A percentile compares a stretch with the other conserved stretches of the same genome.
Evolutionary conservation across 148 eudicot genomes (phyloP).

Genomic region (Oxyria digyna): DNA sequence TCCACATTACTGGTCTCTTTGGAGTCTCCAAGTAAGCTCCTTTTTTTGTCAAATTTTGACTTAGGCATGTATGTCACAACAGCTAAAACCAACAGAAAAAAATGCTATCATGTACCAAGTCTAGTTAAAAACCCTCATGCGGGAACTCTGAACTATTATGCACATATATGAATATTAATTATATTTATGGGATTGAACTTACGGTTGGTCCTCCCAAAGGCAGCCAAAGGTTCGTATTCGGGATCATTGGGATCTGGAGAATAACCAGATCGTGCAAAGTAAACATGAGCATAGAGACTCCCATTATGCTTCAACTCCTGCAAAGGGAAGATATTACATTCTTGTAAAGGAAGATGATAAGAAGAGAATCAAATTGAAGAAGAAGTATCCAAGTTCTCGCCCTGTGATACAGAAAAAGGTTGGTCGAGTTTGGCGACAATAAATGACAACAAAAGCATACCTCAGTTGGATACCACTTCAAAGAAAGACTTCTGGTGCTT

Average conservation of each 20-base stretch:
- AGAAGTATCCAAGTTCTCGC: neutral
- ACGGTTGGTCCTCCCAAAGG: slow-evolving; percentile 78
- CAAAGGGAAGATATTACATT: slow-evolving; percentile 3
- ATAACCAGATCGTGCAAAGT: slow-evolving; percentile 88
- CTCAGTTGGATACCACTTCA: slow-evolving; percentile 79
- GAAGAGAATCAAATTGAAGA: neutral
- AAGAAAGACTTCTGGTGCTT: slow-evolving; percentile 65
- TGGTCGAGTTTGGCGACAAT: neutral
- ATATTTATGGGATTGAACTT: slow-evolving; percentile 16
- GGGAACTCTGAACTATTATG: neutral
- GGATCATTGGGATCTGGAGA: slow-evolving; percentile 88
- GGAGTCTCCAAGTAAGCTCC: slow-evolving; percentile 57
- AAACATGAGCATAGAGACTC: slow-evolving; percentile 78
- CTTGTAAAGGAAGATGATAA: neutral
- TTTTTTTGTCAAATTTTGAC: slow-evolving; percentile 72
- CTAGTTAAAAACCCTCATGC: neutral
- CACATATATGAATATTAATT: neutral
- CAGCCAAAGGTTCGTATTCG: slow-evolving; percentile 69
- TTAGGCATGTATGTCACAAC: slow-evolving; percentile 67
- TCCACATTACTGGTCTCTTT: slow-evolving; percentile 29
- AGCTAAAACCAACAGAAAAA: slow-evolving; percentile 31
- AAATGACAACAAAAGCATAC: slow-evolving; percentile 18
- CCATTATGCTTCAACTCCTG: slow-evolving; percentile 91
- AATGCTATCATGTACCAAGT: neutral
- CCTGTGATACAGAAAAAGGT: neutral